phyloP scores from a whole-genome alignment of 1,284 basidiomycete genomes.

The Pseudomicrostroma phylloplanum region DNA sequence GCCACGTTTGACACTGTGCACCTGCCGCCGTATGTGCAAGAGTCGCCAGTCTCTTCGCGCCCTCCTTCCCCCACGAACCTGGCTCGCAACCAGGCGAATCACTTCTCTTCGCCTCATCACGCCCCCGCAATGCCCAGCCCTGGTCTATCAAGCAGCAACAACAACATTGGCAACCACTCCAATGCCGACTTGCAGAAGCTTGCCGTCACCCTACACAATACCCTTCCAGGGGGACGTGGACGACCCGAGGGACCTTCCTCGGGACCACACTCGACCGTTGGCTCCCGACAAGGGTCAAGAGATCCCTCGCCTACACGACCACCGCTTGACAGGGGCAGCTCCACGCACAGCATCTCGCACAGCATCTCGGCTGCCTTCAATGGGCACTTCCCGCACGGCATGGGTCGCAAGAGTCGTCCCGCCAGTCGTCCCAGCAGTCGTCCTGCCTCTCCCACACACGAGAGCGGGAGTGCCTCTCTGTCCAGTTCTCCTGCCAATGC shows the following conservation, averaged over 20 bases:
- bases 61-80: conserved; percentile 27
- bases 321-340: background rate
- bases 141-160: no score
- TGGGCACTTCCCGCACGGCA: background rate
- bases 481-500: background rate
- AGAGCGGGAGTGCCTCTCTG: background rate
- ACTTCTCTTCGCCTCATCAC: background rate
- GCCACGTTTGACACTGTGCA: conserved; percentile 47
- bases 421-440: conserved; percentile 6
- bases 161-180: background rate
- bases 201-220: background rate
- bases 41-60: conserved; percentile 33
- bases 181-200: conserved; percentile 4
- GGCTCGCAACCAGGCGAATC: background rate
- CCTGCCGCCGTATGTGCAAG: conserved; percentile 45
- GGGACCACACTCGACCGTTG: background rate
- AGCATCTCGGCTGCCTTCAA: background rate
- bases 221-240: conserved; percentile 1
- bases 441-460: conserved; percentile 2
- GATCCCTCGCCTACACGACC: conserved; percentile 9
- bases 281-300: background rate
- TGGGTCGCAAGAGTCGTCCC: conserved; percentile 7
- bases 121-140: no score
- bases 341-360: conserved; percentile 1
- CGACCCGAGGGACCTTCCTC: background rate